Evolutionary conservation across 2,329 filamentous ascomycete species (phyloP), one percentile per base, ranked within the genome.

Genomic region (Colletotrichum eremochloae): DNA sequence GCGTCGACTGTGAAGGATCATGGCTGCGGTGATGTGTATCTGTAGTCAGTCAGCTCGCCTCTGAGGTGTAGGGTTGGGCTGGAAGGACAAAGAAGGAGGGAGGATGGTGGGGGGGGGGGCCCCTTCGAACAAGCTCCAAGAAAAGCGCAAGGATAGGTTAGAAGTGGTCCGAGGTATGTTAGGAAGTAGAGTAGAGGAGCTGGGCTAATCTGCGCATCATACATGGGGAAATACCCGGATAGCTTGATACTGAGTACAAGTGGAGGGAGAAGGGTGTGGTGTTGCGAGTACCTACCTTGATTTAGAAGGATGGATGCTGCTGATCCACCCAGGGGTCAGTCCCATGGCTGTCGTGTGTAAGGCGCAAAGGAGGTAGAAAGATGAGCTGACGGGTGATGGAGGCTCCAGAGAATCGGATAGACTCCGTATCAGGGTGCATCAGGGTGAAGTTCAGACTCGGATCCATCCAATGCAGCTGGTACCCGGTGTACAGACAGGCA

Each of bases 101-200:
- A 24, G 29, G 50, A 20, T 18, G 29, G 20, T 38, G 50, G 24
- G 36, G 29, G 50, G 15, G 62, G 29, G 46, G 18, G 29, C 14
- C 18, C n/a, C 36, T 20, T 33, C 24, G 61, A 63, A 63, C 33
- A 50, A 38, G 20, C 24, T 63, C n/a, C 61, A 50, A n/a, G 61
- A 52, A 24, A 42, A 20, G n/a, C 31, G 48, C 20, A 40, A 57
- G 36, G 36, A 50, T 58, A 52, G 40, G 52, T 65, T 38, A 31
- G 61, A 52, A 58, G 55, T 48, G 61, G 68, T 64, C 60, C 46
- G 44, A 56, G 61, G 56, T 65, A 64, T 46, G 65, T 42, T 33
- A 40, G 55, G n/a, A 20, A 53, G 46, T 6, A 12, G n/a, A 15
- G n/a, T 31, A 31, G 8, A 24, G n/a, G 14, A 31, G 12, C 29